Evolutionary conservation across 768 basidiomycete species (phyloP).

Genomic region (Pulveroboletus sp.): DNA sequence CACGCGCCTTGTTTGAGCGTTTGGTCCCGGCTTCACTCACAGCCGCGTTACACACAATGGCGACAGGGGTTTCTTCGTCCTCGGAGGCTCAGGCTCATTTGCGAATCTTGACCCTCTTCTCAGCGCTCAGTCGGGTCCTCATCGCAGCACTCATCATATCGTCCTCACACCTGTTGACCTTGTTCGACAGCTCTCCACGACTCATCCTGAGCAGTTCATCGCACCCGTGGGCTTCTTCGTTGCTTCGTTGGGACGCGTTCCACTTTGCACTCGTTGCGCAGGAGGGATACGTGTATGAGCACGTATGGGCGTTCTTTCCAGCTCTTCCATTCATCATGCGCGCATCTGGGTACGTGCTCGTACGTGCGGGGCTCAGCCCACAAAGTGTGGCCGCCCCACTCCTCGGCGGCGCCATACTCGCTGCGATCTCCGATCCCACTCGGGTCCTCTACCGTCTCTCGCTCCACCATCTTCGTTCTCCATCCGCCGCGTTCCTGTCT

Average conservation of each 20-base stretch:
- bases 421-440: conserved; percentile 39
- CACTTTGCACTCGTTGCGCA: conserved; percentile 72
- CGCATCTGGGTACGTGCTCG: conserved; percentile 24
- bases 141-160: conserved; percentile 15
- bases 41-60: not conserved
- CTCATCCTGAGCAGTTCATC: conserved; percentile 12
- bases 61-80: not conserved
- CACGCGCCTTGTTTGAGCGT: too few relatives aligned
- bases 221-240: conserved; percentile 23
- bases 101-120: conserved; percentile 18
- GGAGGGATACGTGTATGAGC: conserved; percentile 58
- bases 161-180: conserved; percentile 17
- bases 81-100: conserved; percentile 12
- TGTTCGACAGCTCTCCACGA: conserved; percentile 27
- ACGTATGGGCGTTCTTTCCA: conserved; percentile 87
- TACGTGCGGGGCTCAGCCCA: not conserved
- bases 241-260: conserved; percentile 85
- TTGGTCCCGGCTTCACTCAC: not conserved
- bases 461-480: conserved; percentile 48
- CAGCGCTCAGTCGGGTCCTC: conserved; percentile 20
- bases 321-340: conserved; percentile 57
- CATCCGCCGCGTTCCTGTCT: conserved; percentile 55
- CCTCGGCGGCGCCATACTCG: conserved; percentile 34
- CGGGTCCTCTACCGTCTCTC: conserved; percentile 56
- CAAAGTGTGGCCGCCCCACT: conserved; percentile 27